Conservation (phyloP, 306 rosid genomes). For the Clitoria ternatea region DNA sequence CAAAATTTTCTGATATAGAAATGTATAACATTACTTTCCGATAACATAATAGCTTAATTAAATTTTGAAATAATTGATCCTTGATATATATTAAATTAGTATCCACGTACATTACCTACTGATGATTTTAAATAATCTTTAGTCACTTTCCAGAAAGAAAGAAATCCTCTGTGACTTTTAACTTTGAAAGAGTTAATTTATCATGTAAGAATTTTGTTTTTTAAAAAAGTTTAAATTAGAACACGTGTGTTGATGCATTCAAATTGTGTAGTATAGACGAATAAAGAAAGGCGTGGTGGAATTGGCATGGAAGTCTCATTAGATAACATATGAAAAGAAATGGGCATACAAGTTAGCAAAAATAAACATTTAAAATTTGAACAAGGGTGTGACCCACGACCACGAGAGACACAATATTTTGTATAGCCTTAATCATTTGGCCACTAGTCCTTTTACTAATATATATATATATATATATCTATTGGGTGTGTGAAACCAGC, state of each 20-base stretch:
- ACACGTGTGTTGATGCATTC: neutral
- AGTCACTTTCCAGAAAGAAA: neutral
- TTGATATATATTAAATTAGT: neutral
- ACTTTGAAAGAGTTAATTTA: neutral
- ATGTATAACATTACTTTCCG: neutral
- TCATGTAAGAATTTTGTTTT: neutral
- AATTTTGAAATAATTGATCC: neutral
- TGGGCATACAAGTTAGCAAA: neutral
- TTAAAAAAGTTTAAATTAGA: neutral
- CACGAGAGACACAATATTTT: neutral
- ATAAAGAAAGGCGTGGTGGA: neutral
- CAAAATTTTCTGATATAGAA: too few species aligned
- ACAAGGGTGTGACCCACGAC: constrained; percentile 20
- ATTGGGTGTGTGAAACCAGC: neutral
- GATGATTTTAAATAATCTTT: neutral
- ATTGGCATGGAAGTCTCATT: neutral
- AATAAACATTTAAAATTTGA: neutral
- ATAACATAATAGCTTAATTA: neutral
- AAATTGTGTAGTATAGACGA: neutral
- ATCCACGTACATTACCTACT: neutral
- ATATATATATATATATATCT: too few species aligned
- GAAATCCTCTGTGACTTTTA: neutral
- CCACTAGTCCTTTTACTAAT: constrained; percentile 27
- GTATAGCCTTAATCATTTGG: constrained; percentile 15
- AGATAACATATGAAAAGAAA: neutral